These are phyloP conservation scores for Trichomonas gallinae DNA, from an alignment of 208 protist species.

Conservation along the genomic window DNA sequence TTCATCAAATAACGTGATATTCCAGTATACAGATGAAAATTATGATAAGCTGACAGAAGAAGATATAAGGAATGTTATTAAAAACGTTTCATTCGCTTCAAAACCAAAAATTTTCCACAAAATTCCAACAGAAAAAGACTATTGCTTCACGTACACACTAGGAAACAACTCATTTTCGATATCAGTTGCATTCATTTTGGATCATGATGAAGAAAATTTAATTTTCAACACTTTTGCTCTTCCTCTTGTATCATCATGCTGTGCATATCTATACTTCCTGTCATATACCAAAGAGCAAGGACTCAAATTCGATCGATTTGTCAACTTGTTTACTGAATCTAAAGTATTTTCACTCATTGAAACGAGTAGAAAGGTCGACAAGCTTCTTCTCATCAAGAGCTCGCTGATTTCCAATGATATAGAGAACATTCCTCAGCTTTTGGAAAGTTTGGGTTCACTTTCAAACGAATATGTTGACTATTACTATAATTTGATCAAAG, in stretches of 20 bases:
- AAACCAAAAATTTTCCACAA: background rate
- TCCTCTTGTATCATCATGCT: background rate
- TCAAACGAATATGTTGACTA: no score
- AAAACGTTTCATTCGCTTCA: background rate
- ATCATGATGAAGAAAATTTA: background rate
- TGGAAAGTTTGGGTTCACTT: background rate
- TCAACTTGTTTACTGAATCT: background rate
- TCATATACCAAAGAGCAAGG: background rate
- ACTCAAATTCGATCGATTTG: background rate
- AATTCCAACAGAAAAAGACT: background rate
- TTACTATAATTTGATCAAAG: no score
- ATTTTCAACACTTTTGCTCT: background rate
- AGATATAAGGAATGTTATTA: background rate
- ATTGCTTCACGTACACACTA: background rate
- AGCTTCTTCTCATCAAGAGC: background rate
- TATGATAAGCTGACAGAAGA: background rate
- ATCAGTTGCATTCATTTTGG: background rate
- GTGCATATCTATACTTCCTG: background rate
- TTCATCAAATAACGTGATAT: background rate
- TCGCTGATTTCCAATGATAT: background rate
- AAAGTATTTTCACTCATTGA: background rate
- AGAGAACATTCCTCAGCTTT: background rate
- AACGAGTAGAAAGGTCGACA: background rate
- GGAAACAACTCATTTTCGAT: background rate
- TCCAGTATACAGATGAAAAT: background rate